Evolutionary conservation across 2,329 filamentous ascomycete species (phyloP), one percentile per base, ranked within the genome.

Genomic region (Thielaviopsis populi): DNA sequence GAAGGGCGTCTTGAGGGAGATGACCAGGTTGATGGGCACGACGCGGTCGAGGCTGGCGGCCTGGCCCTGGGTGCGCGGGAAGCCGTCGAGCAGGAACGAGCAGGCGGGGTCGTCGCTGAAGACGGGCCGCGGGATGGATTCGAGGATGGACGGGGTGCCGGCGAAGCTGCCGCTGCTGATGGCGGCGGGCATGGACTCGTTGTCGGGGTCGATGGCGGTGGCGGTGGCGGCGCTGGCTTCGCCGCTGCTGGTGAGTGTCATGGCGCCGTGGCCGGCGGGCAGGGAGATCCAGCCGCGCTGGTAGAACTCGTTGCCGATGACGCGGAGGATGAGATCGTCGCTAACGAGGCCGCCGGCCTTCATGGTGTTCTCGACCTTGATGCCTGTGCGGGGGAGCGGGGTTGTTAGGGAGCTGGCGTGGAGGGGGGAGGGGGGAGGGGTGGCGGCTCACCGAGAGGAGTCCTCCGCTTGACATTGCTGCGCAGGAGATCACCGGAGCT

Each of bases 41-140:
- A 96, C 80, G 56, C 78, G 76, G 72, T 95, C 91, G 59, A 97
- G 81, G 65, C 85, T 85, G 50, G 76, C 74, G 33, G 91, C 94
- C 75, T 99, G 94, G 2, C 78, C 72, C 0, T 88, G 87, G 6
- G 89, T 99, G 68, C 94, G 87, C 1, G 94, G 94, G 74, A 97
- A 99, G 17, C 94, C 94, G 73, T 99, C 94, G 62, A 99, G 86
- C 68, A 99, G 88, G 74, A 96, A 97, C 0, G 91, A 96, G 8
- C 91, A 90, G 0, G 83, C 78, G 0, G 91, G 88, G 67, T 87
- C 81, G 50, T 94, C 81, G 59, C 85, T 84, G 56, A 79, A 77
- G 63, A 75, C 74, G 37, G 75, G 75, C 74, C 71, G 60, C 72
- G 71, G 30, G 74, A 74, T 41, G 74, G 72, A 70, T 19, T 76